Base-by-base conservation (phyloP, 2,329 filamentous ascomycete genomes). In the Boeremia exigua region DNA sequence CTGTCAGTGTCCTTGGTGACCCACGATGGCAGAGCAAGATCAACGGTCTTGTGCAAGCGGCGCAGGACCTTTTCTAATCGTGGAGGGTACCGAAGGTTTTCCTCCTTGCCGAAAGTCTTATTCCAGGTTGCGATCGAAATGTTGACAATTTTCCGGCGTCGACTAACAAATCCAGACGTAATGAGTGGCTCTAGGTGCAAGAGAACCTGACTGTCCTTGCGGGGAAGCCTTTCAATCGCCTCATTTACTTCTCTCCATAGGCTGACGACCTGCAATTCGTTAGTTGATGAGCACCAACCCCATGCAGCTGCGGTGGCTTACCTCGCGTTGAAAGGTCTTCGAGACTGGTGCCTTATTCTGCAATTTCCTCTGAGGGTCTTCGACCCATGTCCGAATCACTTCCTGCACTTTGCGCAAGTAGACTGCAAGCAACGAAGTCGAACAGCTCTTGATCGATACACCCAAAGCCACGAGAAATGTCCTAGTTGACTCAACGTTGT, bases 91-190 rank as follows among this genome's bases (percentile, higher is more conserved):
- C 84, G 76, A 1, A 92, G 68, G 5, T 77, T 76, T 3, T 84
- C 79, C 34, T 84, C 81, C 14, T 82, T 77, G 17, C 86, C 86
- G 67, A 91, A 92, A 0, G 87, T 83, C 0, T 75, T 71, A 62
- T 92, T 93, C 92, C 92, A 97, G 58, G 84, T 80, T 14, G 75
- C 68, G 25, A 87, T 79, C 2, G 85, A 82, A 3, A 69, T 69
- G 40, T 83, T 84, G 10, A 81, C 79, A 9, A 84, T 79, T 3
- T 71, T 74, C 42, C 76, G 78, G 59, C 84, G 80, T 6, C 77
- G 77, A 39, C 83, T 86, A 19, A 78, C 70, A 27, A 88, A 79
- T 2, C 82, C 82, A 43, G 84, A 77, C 28, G 79, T 74, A 9
- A 88, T 71, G 6, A 88, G 68, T 5, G 66, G 58, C 42, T 83